These are phyloP conservation scores for Ceraceosorus guamensis DNA, from an alignment of 1,284 basidiomycete genomes.

Conservation along the genomic window DNA sequence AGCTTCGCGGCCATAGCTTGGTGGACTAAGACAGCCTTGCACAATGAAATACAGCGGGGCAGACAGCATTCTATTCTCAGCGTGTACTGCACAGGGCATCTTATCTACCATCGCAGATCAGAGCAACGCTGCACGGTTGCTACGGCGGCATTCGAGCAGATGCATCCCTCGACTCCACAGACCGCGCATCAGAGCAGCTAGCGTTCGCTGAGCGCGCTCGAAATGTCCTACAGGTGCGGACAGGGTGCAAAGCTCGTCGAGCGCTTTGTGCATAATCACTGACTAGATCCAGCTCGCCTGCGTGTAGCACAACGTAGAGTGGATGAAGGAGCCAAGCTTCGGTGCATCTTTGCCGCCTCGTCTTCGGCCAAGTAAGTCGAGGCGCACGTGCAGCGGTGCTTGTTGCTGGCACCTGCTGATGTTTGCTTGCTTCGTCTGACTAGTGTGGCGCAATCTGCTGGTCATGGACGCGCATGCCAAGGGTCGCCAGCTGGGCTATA, in stretches of 20 bases:
- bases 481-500: constrained; percentile 46
- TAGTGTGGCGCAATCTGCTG: constrained; percentile 59
- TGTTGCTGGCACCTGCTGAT: not conserved
- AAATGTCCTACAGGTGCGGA: constrained; percentile 56
- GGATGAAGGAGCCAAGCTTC: constrained; percentile 64
- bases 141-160: constrained; percentile 56
- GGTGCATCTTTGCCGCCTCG: constrained; percentile 54
- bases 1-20: no score
- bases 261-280: no score
- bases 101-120: constrained; percentile 56
- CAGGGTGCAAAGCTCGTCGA: not conserved
- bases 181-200: not conserved
- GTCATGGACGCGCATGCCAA: constrained; percentile 55
- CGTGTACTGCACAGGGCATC: constrained; percentile 70
- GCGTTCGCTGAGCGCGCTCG: constrained; percentile 55
- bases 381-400: not conserved
- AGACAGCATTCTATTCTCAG: constrained; percentile 74
- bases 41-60: constrained; percentile 53
- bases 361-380: constrained; percentile 50
- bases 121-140: constrained; percentile 67
- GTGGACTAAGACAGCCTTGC: not conserved
- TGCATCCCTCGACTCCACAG: constrained; percentile 4
- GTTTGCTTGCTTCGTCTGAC: not conserved
- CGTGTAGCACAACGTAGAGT: constrained; percentile 64
- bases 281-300: not conserved